Evolutionary conservation across 1,284 basidiomycete species (phyloP), one percentile per base, ranked within the genome.

Genomic region (Golubevia sp.): DNA sequence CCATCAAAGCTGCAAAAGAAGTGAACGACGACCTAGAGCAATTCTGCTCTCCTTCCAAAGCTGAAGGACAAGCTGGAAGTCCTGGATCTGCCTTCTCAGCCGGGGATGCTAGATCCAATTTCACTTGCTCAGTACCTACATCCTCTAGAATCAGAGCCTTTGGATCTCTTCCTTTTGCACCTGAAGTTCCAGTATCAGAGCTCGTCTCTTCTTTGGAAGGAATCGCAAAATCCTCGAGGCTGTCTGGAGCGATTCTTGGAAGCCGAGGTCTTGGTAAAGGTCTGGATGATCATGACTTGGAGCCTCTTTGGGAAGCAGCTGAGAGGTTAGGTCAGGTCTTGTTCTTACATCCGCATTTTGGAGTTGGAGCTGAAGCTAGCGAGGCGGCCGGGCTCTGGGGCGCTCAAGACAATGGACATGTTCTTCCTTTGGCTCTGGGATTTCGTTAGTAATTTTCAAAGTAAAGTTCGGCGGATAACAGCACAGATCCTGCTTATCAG

Each of bases 121-220:
- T 58, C 56, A 18, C 23, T 0, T 66, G 74, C 11, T 64, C 81
- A 13, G 68, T 83, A 23, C 73, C 91, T 55, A 88, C 88, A 64
- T 88, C 4, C 4, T 26, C 58, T 21, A 61, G 91, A 15, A 84
- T 93, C 0, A 93, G 91, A 77, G 92, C 91, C 13, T 91, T 94
- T 68, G 92, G 92, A n/a, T 86, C 92, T 15, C 87, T 94, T 34
- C 92, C 92, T 2, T 88, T 94, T 34, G 91, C 92, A 11, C 88
- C 90, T 0, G 87, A 86, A 38, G 86, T 91, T 49, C 83, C 87
- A 1, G 86, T 86, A 2, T 74, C 85, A 2, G 86, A 88, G 13
- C 84, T 93, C 15, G 85, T 92, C 21, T 86, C 88, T 57, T 86
- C 88, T 15, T 87, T 93, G 52, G 82, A 88, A 38, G 89, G 91